A percentile compares a stretch with the other conserved stretches of the same genome.
Evolutionary conservation across 768 basidiomycete species (phyloP).

Genomic region (Hericium erinaceus): DNA sequence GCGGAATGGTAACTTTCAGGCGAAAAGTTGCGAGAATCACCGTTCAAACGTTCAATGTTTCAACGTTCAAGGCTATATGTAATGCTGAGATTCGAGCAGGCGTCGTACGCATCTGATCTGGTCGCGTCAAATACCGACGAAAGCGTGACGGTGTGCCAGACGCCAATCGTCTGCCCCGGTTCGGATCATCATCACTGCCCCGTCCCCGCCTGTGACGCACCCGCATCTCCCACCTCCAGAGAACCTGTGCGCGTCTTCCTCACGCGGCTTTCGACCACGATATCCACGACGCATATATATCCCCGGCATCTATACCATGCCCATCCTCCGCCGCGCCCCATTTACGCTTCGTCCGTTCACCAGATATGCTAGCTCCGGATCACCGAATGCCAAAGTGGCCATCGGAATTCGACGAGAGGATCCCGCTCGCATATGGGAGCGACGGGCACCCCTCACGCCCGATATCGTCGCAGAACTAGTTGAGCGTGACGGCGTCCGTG

Average conservation of each 20-base stretch:
- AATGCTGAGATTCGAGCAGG: too few species aligned
- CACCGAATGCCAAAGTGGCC: constrained; percentile 19
- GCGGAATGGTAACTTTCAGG: too few species aligned
- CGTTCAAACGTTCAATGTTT: too few species aligned
- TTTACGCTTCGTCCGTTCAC: background rate
- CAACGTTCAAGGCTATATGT: too few species aligned
- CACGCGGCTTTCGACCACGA: background rate
- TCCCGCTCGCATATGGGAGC: constrained; percentile 75
- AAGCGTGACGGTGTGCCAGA: too few species aligned
- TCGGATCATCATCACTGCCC: background rate
- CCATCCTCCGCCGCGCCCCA: constrained; percentile 10
- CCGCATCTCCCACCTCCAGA: background rate
- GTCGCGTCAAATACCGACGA: too few species aligned
- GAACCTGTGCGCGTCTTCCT: background rate
- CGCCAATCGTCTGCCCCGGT: background rate
- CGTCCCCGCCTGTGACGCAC: background rate
- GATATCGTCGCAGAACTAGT: constrained; percentile 57
- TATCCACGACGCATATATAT: background rate
- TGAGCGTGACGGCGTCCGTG: constrained; percentile 42
- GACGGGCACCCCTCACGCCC: constrained; percentile 77
- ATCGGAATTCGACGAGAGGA: constrained; percentile 72
- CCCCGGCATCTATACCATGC: background rate
- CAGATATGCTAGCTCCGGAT: background rate
- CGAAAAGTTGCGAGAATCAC: too few species aligned
- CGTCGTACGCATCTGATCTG: too few species aligned